Conservation (phyloP, 2,329 filamentous ascomycete genomes). For the Emericellopsis cladophorae region DNA sequence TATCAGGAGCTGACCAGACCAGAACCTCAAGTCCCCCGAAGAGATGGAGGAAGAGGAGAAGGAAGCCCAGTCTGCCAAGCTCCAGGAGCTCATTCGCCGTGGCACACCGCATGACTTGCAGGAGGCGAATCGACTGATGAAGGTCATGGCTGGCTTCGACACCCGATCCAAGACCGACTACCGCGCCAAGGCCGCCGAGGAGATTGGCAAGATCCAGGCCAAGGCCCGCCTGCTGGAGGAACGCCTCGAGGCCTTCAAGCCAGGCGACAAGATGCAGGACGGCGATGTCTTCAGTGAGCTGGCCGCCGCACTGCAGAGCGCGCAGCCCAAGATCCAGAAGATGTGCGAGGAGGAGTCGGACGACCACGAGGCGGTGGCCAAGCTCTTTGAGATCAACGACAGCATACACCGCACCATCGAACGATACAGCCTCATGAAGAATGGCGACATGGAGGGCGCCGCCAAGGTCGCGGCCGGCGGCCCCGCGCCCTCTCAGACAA, state of each 20-base stretch:
- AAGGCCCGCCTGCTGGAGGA: conserved; percentile 90
- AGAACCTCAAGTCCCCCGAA: conserved; percentile 92
- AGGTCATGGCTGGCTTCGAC: conserved; percentile 97
- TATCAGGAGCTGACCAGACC: conserved; percentile 1
- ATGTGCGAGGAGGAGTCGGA: conserved; percentile 99
- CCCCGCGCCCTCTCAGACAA: conserved; percentile 35
- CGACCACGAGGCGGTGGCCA: conserved; percentile 88
- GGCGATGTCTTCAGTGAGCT: conserved; percentile 70
- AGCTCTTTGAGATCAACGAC: conserved; percentile 94
- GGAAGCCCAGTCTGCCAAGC: conserved; percentile 91
- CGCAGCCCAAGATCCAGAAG: conserved; percentile 96
- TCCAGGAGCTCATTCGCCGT: conserved; percentile 89
- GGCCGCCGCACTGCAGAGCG: conserved; percentile 76
- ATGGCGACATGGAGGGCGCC: conserved; percentile 78
- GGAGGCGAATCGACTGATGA: conserved; percentile 96
- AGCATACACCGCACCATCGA: conserved; percentile 96
- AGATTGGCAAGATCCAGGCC: conserved; percentile 88
- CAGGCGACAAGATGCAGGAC: conserved; percentile 64
- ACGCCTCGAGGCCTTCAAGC: conserved; percentile 71
- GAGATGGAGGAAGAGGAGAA: conserved; percentile 98
- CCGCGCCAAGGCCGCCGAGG: conserved; percentile 91
- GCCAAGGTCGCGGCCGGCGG: conserved; percentile 75
- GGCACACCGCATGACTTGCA: conserved; percentile 88
- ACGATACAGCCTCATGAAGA: conserved; percentile 90
- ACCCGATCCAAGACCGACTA: conserved; percentile 95